These are phyloP conservation scores for Camelina hispida DNA, from an alignment of 345 rosid genomes.

Conservation along the genomic window DNA sequence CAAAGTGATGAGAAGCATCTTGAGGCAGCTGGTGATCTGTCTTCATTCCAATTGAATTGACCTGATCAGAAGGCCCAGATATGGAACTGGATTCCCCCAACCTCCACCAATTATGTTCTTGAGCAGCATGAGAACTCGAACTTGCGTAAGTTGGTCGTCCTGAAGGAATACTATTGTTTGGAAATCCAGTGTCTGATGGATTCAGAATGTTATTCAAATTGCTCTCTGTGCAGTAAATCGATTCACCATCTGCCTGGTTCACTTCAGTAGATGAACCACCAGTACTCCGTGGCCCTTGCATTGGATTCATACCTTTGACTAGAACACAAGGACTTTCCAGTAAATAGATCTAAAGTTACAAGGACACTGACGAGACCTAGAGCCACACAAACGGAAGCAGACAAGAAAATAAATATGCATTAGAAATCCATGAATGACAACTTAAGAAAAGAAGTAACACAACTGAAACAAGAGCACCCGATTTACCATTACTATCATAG, in stretches of 20 bases:
- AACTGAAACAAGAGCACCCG: constrained; percentile 11
- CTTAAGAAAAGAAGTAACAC: neutral
- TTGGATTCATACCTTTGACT: constrained; percentile 48
- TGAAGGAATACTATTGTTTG: constrained; percentile 52
- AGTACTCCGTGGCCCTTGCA: constrained; percentile 64
- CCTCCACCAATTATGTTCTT: constrained; percentile 59
- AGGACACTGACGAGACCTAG: constrained; percentile 37
- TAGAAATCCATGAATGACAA: constrained; percentile 26
- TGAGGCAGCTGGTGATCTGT: constrained; percentile 57
- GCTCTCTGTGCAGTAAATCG: constrained; percentile 48
- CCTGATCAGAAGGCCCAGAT: constrained; percentile 51
- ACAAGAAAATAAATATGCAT: constrained; percentile 22
- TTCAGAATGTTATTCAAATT: constrained; percentile 51
- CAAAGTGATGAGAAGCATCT: constrained; percentile 42
- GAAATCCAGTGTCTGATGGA: constrained; percentile 53
- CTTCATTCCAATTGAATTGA: constrained; percentile 51
- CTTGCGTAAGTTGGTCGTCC: constrained; percentile 47
- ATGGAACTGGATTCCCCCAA: constrained; percentile 69
- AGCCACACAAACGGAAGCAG: constrained; percentile 40
- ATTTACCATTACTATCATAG: constrained; percentile 40
- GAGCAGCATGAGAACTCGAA: constrained; percentile 51
- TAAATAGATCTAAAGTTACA: constrained; percentile 26
- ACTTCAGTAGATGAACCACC: constrained; percentile 61
- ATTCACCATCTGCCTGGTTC: constrained; percentile 60
- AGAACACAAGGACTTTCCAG: constrained; percentile 36